phyloP scores from a whole-genome alignment of 225 moss, liverwort and hornwort genomes.

The Takakia lepidozioides region DNA sequence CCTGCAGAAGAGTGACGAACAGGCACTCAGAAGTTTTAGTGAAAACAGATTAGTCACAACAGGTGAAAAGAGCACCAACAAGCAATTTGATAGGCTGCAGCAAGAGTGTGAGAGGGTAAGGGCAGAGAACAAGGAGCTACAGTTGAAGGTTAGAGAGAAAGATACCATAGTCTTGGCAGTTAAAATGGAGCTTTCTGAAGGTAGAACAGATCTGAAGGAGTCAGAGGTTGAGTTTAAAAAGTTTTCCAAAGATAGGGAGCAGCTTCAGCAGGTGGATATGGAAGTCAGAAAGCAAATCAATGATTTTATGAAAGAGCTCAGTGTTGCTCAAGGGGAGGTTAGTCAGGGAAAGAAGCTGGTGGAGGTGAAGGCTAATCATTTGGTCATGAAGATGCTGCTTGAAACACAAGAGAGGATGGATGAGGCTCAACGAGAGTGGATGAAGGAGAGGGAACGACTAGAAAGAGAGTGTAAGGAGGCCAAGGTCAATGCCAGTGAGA shows the following conservation, averaged over 20 bases:
- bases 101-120: constrained; percentile 17
- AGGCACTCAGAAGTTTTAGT: constrained; percentile 5
- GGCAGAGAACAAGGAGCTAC: constrained; percentile 20
- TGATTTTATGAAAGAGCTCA: constrained; percentile 6
- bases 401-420: constrained; percentile 30
- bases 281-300: constrained; percentile 1
- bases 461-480: constrained; percentile 22
- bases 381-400: too few relatives aligned
- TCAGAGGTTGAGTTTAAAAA: constrained; percentile 8
- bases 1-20: constrained; percentile 7
- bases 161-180: constrained; percentile 12
- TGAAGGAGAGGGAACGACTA: constrained; percentile 27
- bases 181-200: constrained; percentile 13
- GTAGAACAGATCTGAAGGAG: constrained; percentile 5
- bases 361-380: constrained; percentile 29
- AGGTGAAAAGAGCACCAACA: background rate
- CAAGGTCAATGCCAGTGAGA: constrained; percentile 14
- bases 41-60: constrained; percentile 8
- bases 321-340: constrained; percentile 12
- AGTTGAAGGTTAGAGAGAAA: constrained; percentile 16
- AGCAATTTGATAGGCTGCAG: too few relatives aligned
- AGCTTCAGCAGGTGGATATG: constrained; percentile 4
- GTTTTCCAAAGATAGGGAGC: constrained; percentile 3
- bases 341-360: constrained; percentile 6
- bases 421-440: constrained; percentile 31